phyloP scores from a whole-genome alignment of 1,284 basidiomycete species.

The Xerocomus amazonicus region DNA sequence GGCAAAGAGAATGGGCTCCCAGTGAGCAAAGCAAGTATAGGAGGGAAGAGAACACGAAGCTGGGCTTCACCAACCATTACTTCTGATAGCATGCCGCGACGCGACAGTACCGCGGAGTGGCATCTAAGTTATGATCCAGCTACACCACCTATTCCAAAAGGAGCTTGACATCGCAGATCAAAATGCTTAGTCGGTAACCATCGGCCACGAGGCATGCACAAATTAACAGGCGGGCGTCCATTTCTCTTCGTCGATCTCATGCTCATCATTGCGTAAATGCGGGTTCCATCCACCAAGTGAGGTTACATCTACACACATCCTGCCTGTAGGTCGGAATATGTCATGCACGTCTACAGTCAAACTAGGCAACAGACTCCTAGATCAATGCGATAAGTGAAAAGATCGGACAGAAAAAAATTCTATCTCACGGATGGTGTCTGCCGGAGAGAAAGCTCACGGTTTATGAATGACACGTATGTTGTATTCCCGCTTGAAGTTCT shows the following conservation, averaged over 20 bases:
- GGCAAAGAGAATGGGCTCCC: conserved; percentile 1
- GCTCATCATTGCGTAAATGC: not conserved
- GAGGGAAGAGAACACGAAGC: too few relatives aligned
- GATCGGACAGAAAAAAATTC: not conserved
- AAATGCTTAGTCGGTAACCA: not conserved
- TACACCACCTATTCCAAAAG: conserved; percentile 1
- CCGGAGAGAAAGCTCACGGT: conserved; percentile 18
- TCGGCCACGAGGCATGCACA: not conserved
- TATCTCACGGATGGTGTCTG: conserved; percentile 1
- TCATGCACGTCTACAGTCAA: not conserved
- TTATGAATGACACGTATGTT: conserved; percentile 63
- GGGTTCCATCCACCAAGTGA: not conserved
- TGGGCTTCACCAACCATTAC: too few relatives aligned
- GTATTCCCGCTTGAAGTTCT: conserved; percentile 78
- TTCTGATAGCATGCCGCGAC: not conserved
- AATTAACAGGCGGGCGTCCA: not conserved
- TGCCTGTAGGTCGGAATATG: not conserved
- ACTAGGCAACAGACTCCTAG: not conserved
- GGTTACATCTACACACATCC: conserved; percentile 1
- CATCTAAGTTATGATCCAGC: not conserved
- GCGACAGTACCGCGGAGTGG: not conserved
- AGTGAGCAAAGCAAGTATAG: not conserved
- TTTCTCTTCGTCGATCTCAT: not conserved
- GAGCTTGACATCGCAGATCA: conserved; percentile 7
- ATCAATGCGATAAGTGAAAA: not conserved